Percentiles rank a stretch among this genome's conserved stretches.
These are phyloP conservation scores for Vairimorpha ceranae DNA, from an alignment of 371 early-diverging fungal genomes.

Conservation along the genomic window DNA sequence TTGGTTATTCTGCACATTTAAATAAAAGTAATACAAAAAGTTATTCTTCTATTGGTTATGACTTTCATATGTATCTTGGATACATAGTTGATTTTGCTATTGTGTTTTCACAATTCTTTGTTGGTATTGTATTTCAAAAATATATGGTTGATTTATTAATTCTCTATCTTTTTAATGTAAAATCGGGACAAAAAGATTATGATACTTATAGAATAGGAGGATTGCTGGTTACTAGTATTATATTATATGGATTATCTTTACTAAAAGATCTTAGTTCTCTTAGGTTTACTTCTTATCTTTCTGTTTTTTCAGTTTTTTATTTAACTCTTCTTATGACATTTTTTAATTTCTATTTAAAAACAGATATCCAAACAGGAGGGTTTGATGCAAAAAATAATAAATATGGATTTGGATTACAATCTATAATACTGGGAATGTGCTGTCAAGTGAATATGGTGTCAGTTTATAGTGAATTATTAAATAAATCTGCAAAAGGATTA, in stretches of 20 bases:
- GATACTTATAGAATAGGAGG: not conserved
- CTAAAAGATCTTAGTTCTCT: slow-evolving; percentile 26
- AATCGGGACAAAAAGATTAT: not conserved
- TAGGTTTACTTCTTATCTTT: slow-evolving; percentile 21
- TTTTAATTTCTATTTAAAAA: slow-evolving; percentile 12
- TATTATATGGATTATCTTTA: slow-evolving; percentile 8
- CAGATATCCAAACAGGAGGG: not conserved
- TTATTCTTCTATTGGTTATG: slow-evolving; percentile 16
- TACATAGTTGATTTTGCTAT: slow-evolving; percentile 8
- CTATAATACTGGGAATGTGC: slow-evolving; percentile 51
- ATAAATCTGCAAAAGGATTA: slow-evolving; percentile 30
- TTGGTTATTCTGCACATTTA: slow-evolving; percentile 16
- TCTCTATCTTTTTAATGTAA: not conserved
- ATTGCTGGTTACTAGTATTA: not conserved
- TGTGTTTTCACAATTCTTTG: not conserved
- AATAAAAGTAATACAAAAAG: slow-evolving; percentile 1
- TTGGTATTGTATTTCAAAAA: slow-evolving; percentile 3
- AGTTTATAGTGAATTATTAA: slow-evolving; percentile 43
- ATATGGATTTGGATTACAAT: slow-evolving; percentile 9
- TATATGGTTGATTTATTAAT: slow-evolving; percentile 15
- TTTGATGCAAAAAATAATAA: not conserved
- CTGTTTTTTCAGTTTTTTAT: slow-evolving; percentile 29
- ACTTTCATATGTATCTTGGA: not conserved
- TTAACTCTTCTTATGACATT: slow-evolving; percentile 17
- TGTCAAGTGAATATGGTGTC: slow-evolving; percentile 60